These are phyloP conservation scores for Rutstroemia sp. DNA, from an alignment of 2,329 filamentous ascomycete genomes.

Conservation along the genomic window DNA sequence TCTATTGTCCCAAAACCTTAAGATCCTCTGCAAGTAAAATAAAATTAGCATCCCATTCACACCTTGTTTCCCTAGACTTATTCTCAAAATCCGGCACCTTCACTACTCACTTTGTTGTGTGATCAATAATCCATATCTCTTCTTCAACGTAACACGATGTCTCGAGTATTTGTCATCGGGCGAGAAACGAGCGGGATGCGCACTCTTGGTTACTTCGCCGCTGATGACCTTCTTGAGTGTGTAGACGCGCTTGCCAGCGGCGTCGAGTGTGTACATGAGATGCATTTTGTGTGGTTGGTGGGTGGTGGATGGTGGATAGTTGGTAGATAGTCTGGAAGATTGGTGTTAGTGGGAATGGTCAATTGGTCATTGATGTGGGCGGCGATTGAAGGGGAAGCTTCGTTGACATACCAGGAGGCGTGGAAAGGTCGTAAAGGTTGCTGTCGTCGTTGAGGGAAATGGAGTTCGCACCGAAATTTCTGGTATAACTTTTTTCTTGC, in stretches of 20 bases:
- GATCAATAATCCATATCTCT: conserved; percentile 80
- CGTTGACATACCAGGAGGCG: too few relatives aligned
- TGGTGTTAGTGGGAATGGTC: too few relatives aligned
- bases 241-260: conserved; percentile 81
- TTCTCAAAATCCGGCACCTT: not conserved
- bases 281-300: conserved; percentile 41
- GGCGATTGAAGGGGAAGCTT: too few relatives aligned
- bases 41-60: conserved; percentile 10
- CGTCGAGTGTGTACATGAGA: conserved; percentile 81
- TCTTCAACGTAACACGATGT: conserved; percentile 92
- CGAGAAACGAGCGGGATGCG: conserved; percentile 92
- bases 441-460: too few relatives aligned
- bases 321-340: not conserved
- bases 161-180: conserved; percentile 98
- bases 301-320: not conserved
- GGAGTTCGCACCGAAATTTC: too few relatives aligned
- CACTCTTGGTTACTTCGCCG: conserved; percentile 87
- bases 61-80: not conserved
- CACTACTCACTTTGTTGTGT: conserved; percentile 60
- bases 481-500: too few relatives aligned
- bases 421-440: too few relatives aligned
- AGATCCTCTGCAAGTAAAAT: conserved; percentile 31
- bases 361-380: too few relatives aligned
- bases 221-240: conserved; percentile 86
- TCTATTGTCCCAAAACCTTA: conserved; percentile 36